These are phyloP conservation scores for Russula vinacea DNA, from an alignment of 768 basidiomycete genomes.

Conservation along the genomic window DNA sequence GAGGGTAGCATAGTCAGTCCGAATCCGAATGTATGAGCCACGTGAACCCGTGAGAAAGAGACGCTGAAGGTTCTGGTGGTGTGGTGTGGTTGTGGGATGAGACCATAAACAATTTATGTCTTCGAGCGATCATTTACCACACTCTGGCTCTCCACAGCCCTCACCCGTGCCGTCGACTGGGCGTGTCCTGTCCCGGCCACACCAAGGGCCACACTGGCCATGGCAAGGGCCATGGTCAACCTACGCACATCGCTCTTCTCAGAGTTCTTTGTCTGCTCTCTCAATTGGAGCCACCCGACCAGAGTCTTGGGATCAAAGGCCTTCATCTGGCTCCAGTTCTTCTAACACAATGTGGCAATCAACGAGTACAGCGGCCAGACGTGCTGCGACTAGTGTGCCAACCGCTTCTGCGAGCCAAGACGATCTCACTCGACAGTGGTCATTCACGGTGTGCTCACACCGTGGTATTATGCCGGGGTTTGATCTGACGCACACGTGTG, in stretches of 20 bases:
- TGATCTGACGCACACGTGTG: background rate
- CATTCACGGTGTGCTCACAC: slow-evolving; percentile 49
- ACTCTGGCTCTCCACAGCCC: slow-evolving; percentile 23
- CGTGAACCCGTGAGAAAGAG: slow-evolving; percentile 9
- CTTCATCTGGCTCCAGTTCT: slow-evolving; percentile 31
- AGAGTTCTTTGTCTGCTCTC: slow-evolving; percentile 35
- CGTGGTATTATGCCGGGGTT: background rate
- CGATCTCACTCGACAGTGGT: slow-evolving; percentile 59
- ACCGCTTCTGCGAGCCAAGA: slow-evolving; percentile 37
- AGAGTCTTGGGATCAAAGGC: slow-evolving; percentile 34
- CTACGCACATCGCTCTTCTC: slow-evolving; percentile 38
- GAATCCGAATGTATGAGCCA: background rate
- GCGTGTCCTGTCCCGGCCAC: slow-evolving; percentile 41
- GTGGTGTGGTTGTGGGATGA: background rate
- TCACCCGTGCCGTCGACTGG: slow-evolving; percentile 22
- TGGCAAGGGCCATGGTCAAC: slow-evolving; percentile 60
- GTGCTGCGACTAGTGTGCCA: slow-evolving; percentile 17
- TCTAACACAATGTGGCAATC: slow-evolving; percentile 32
- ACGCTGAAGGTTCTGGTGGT: background rate
- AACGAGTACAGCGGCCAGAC: slow-evolving; percentile 21
- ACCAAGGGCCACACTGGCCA: too few relatives aligned
- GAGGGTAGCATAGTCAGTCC: slow-evolving; percentile 28
- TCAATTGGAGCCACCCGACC: slow-evolving; percentile 32
- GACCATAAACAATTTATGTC: slow-evolving; percentile 15
- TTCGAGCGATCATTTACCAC: slow-evolving; percentile 17